Conservation (phyloP, 805 yeast genomes). For the Phaffomyces antillensis region DNA sequence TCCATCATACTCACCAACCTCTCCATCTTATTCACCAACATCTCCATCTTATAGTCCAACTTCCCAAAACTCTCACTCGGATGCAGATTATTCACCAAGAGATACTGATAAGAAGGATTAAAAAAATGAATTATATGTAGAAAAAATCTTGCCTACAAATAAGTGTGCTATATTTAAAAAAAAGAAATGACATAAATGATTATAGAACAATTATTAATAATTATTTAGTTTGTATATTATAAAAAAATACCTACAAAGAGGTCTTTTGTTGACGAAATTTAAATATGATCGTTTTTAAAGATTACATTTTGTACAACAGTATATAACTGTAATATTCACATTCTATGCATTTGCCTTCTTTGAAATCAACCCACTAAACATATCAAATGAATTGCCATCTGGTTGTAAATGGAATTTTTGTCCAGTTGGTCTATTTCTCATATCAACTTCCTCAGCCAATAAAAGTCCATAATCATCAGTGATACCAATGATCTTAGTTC, state of each 20-base stretch:
- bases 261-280: not conserved
- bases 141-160: constrained; percentile 5
- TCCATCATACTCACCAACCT: constrained; percentile 51
- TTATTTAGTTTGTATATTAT: constrained; percentile 2
- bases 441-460: constrained; percentile 60
- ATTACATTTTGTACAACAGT: not conserved
- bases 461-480: constrained; percentile 80
- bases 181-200: not conserved
- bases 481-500: constrained; percentile 72
- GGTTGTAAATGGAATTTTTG: constrained; percentile 72
- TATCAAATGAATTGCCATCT: constrained; percentile 96
- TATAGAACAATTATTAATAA: not conserved
- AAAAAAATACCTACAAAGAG: not conserved
- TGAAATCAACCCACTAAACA: constrained; percentile 81
- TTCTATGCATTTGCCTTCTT: constrained; percentile 32
- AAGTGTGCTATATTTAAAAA: constrained; percentile 9
- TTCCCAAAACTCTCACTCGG: constrained; percentile 22
- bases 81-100: constrained; percentile 30
- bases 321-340: not conserved
- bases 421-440: constrained; percentile 42
- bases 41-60: constrained; percentile 45
- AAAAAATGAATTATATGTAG: not conserved
- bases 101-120: constrained; percentile 14
- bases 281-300: not conserved
- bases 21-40: constrained; percentile 54